These are phyloP conservation scores for Aspergillus sp. DNA, from an alignment of 2,329 filamentous ascomycete species.

Conservation along the genomic window DNA sequence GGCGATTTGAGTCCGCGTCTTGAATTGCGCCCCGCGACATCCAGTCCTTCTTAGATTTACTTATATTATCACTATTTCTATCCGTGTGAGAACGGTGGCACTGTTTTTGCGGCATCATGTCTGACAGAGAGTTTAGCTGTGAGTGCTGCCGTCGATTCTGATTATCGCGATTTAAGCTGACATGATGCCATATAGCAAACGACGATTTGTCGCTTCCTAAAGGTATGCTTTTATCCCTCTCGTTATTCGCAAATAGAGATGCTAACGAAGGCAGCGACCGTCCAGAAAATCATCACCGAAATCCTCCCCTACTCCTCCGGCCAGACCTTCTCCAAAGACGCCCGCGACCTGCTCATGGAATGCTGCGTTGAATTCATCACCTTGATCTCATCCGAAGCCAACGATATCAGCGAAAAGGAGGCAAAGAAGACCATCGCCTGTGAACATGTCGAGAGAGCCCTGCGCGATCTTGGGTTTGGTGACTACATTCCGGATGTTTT, in stretches of 20 bases:
- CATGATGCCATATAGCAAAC: constrained; percentile 35
- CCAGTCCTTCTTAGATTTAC: neutral
- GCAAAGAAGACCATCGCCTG: constrained; percentile 98
- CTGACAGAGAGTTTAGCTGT: constrained; percentile 50
- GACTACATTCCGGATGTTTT: constrained; percentile 86
- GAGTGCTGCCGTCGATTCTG: constrained; percentile 15
- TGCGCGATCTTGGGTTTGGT: constrained; percentile 84
- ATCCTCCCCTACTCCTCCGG: constrained; percentile 73
- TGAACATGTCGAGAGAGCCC: constrained; percentile 92
- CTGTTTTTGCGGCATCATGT: constrained; percentile 34
- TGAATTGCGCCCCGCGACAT: neutral
- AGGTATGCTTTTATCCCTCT: constrained; percentile 30
- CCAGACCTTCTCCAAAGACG: constrained; percentile 88
- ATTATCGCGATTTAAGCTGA: constrained; percentile 14
- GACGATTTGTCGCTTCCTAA: constrained; percentile 57
- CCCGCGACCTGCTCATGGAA: constrained; percentile 90
- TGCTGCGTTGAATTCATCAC: constrained; percentile 99
- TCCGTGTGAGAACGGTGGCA: no score
- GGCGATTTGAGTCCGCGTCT: neutral
- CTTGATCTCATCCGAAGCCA: constrained; percentile 94
- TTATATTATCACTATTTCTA: no score
- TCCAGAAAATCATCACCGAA: constrained; percentile 83
- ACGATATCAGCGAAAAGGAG: constrained; percentile 97
- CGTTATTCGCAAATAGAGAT: neutral
- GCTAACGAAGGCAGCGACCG: constrained; percentile 47